These are phyloP conservation scores for Boletus subcaerulescens DNA, from an alignment of 768 basidiomycete species.

Conservation along the genomic window DNA sequence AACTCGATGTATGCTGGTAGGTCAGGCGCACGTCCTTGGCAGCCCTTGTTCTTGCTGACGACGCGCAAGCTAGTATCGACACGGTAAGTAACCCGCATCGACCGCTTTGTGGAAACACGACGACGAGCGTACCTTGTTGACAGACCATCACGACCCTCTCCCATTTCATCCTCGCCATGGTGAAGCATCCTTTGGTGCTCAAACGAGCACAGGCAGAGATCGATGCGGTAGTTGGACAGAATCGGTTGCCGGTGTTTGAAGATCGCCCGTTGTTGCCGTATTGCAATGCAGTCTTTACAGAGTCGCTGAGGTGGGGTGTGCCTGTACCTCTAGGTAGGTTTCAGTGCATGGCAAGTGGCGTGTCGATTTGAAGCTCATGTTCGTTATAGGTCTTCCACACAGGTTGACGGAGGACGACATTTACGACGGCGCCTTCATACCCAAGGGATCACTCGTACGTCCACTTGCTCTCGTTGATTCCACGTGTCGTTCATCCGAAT, in stretches of 20 bases:
- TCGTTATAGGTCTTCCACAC: slow-evolving; percentile 54
- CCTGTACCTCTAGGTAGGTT: slow-evolving; percentile 56
- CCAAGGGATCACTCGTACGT: slow-evolving; percentile 58
- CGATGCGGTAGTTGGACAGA: slow-evolving; percentile 43
- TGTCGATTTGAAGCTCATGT: background rate
- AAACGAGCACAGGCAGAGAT: slow-evolving; percentile 63
- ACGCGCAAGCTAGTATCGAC: slow-evolving; percentile 48
- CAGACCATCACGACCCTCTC: slow-evolving; percentile 49
- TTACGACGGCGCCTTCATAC: slow-evolving; percentile 56
- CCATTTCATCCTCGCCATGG: slow-evolving; percentile 68
- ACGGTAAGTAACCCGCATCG: slow-evolving; percentile 40
- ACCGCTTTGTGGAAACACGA: background rate
- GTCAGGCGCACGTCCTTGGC: slow-evolving; percentile 7
- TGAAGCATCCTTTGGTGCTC: slow-evolving; percentile 54
- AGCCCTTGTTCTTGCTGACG: background rate
- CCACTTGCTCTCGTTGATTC: background rate
- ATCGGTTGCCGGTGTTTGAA: slow-evolving; percentile 56
- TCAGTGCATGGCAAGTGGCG: background rate
- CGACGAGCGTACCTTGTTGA: background rate
- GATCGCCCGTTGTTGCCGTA: slow-evolving; percentile 59
- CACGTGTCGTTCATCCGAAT: slow-evolving; percentile 4
- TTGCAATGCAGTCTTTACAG: slow-evolving; percentile 53
- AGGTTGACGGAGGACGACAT: slow-evolving; percentile 63
- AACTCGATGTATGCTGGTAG: slow-evolving; percentile 70
- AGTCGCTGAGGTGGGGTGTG: slow-evolving; percentile 53